Evolutionary conservation across 1,139 yeast genomes (phyloP), one percentile per base, ranked within the genome.

Genomic region (Pichia sp.): DNA sequence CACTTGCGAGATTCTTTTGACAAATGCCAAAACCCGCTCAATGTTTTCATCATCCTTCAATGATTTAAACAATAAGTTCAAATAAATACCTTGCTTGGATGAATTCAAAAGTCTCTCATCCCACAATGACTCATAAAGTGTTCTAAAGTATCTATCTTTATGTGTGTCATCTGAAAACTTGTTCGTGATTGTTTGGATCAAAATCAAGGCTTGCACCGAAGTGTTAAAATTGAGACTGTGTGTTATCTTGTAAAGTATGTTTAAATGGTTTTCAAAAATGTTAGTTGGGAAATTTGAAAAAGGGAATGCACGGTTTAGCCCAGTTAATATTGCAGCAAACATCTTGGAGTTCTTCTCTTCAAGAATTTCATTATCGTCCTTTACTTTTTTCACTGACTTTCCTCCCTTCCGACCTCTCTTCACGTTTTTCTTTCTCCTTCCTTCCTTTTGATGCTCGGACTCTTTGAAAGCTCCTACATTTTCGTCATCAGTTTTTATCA

Each of bases 281-380:
- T 83, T 84, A 52, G 82, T 77, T 8, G 95, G 87, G 55, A 95
- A 76, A 58, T 82, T 79, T 1, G 97, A 85, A 68, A 89, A 93
- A 55, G 99, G 98, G 77, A 89, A 92, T 0, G 99, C 95, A 73
- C 99, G 87, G 70, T 95, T 95, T 59, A 93, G 81, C 61, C 99
- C 99, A 1, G 99, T 90, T 61, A 93, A 80, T 57, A 95, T 80
- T 23, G 97, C 97, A 40, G 97, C 85, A 63, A 92, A 90, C 64
- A 93, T 74, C 66, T 89, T 88, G 46, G 95, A 80, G 65, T 85
- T 87, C 66, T 85, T 88, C 66, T 93, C 98, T 68, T 90, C 96
- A 48, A 85, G 71, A 5, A 87, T 75, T 62, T 88, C 96, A 52
- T 75, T 77, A 57, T 84, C 85, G 15, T 90, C 77, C 69, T 88